Evolutionary conservation across 306 rosid genomes (phyloP), one percentile per base, ranked within the genome.

Genomic region (Castanea sativa): DNA sequence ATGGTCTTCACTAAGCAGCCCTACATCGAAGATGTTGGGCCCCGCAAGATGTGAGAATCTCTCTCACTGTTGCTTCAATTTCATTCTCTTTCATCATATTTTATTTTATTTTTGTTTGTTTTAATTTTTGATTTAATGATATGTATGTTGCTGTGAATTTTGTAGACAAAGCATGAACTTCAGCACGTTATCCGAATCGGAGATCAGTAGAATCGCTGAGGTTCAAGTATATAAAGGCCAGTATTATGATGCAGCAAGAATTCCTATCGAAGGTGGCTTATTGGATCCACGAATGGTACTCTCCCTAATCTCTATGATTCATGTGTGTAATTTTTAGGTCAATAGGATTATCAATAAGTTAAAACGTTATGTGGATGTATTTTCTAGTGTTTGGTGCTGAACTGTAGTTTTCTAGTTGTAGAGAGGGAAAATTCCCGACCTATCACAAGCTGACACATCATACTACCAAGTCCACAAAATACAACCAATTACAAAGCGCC

Each of bases 241-340:
- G 38, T 94, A 94, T 71, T 94, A 94, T 67, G 92, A 89, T 65
- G 0, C 67, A 16, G 70, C 27, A 18, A 79, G 74, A 57, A 86
- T 70, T 60, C 90, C 94, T 6, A 23, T 82, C 2, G 67, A 60
- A 3, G 87, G 87, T 60, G 98, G 97, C 76, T 88, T 94, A 77
- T 84, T 94, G 97, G 98, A 94, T 77, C 78, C 94, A 20, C 89
- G 84, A 79, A 81, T 94, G 98, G 98, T 94, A 92, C 59, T 73
- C 25, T 61, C 45, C 57, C 6, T 59, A 38, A 29, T 23, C 60
- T 6, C 69, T 69, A 21, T 14, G 4, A 12, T n/a, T 9, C 19
- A 35, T 30, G 18, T 11, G 55, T 20, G 21, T n/a, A n/a, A n/a
- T n/a, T n/a, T n/a, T n/a, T n/a, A n/a, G n/a, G n/a, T n/a, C n/a